phyloP scores from a whole-genome alignment of 1,284 basidiomycete genomes.

The Pterulicium gracile region DNA sequence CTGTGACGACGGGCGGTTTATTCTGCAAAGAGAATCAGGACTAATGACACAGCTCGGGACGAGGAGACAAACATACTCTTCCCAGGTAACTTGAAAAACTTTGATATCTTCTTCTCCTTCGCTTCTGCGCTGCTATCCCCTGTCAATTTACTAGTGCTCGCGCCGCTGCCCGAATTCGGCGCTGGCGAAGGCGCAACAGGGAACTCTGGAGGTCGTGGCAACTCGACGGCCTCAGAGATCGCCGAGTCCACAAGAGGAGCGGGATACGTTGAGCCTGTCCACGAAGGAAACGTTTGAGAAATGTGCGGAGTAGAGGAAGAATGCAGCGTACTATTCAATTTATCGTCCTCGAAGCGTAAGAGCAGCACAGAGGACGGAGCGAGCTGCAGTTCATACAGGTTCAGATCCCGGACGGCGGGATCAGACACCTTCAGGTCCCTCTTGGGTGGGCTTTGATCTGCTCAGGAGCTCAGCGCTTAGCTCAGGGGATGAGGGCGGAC shows the following conservation, averaged over 20 bases:
- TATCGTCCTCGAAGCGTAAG: slow-evolving; percentile 64
- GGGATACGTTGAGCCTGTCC: slow-evolving; percentile 35
- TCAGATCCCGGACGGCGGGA: slow-evolving; percentile 52
- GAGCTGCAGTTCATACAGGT: slow-evolving; percentile 60
- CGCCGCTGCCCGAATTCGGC: slow-evolving; percentile 13
- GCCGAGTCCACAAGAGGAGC: slow-evolving; percentile 59
- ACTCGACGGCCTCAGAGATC: slow-evolving; percentile 44
- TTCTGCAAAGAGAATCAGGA: neutral
- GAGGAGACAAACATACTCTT: slow-evolving; percentile 17
- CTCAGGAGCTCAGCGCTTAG: slow-evolving; percentile 2
- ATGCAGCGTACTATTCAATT: slow-evolving; percentile 49
- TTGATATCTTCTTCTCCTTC: slow-evolving; percentile 60
- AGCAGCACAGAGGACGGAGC: slow-evolving; percentile 73
- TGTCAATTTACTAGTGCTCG: slow-evolving; percentile 6
- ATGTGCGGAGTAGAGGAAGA: neutral
- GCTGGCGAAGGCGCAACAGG: slow-evolving; percentile 18
- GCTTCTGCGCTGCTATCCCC: slow-evolving; percentile 13
- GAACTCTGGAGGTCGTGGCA: slow-evolving; percentile 40
- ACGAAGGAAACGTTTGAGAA: slow-evolving; percentile 4
- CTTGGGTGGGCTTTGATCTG: slow-evolving; percentile 70
- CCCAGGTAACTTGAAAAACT: slow-evolving; percentile 60
- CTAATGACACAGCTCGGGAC: neutral
- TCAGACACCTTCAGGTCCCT: slow-evolving; percentile 76
- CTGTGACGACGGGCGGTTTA: neutral
- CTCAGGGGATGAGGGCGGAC: slow-evolving; percentile 1